Evolutionary conservation across 2,329 filamentous ascomycete genomes (phyloP), one percentile per base, ranked within the genome.

Genomic region (Microascus cirrosus): DNA sequence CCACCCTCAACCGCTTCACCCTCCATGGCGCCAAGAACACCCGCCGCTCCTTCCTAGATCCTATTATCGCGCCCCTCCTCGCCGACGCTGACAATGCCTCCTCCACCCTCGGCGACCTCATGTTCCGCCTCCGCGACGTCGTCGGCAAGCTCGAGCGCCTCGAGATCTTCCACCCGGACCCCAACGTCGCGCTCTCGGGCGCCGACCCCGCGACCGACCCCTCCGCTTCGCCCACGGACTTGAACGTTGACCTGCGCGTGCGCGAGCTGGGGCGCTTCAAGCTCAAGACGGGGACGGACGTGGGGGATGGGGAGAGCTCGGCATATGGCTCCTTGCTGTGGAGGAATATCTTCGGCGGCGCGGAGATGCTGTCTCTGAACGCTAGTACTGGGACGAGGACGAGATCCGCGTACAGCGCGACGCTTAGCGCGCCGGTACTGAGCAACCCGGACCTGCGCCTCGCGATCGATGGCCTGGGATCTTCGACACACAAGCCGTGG

Each of bases 291-390:
- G 94, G 94, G 60, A 97, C 94, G 10, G 93, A 97, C 68, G 80
- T 96, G 53, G 94, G 94, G 61, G 95, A 95, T 67, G 85, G 90
- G 24, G 94, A 99, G 72, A 94, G 93, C 39, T 95, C 92, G 8
- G 93, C 92, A 3, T 97, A 95, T 68, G 86, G 89, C 63, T 93
- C 94, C 63, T 80, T 91, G 52, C 79, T 93, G 56, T 86, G 91
- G 77, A 86, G 94, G 64, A 99, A 99, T 72, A 81, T 99, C 60
- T 90, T 99, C 69, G 94, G 94, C 56, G 94, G 94, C 45, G 94
- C 92, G 25, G 94, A 99, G 75, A 88, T 87, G 59, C 74, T 99
- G 61, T 90, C 89, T 56, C 76, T 95, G 60, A 93, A 96, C 66
- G 92, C 90, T 54, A 92, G 90, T 35, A 76, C 92, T 25, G 94